Evolutionary conservation across 441 rosid species (phyloP).

Genomic region (Theobroma grandiflorum): DNA sequence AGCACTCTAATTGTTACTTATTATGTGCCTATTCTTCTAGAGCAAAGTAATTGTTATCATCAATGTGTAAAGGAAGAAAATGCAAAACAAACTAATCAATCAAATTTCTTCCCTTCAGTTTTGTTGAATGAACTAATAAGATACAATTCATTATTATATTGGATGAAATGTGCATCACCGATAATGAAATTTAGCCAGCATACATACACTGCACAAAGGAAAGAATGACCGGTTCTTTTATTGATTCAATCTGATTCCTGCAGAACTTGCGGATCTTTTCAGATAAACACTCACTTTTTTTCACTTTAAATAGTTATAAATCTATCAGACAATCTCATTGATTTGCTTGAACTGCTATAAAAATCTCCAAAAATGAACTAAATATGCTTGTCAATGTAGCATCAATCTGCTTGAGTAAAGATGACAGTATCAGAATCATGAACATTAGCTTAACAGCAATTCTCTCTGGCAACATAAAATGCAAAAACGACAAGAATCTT

Average conservation of each 20-base stretch:
- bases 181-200: neutral
- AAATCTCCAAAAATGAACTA: neutral
- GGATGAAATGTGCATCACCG: neutral
- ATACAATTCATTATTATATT: neutral
- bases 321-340: neutral
- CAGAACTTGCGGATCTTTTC: neutral
- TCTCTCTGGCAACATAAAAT: neutral
- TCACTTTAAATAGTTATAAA: neutral
- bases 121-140: neutral
- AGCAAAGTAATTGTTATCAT: neutral
- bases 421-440: neutral
- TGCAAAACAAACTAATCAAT: neutral
- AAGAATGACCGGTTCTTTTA: neutral
- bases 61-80: neutral
- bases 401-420: neutral
- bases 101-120: neutral
- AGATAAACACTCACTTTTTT: neutral
- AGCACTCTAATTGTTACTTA: neutral
- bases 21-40: neutral
- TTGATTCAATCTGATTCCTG: neutral
- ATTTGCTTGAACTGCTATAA: conserved; percentile 2
- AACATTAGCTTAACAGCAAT: neutral
- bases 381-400: conserved; percentile 1
- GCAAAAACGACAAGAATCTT: too few species aligned
- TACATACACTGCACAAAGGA: neutral